Conservation (phyloP, 805 yeast genomes). For the Lipomyces sp. region DNA sequence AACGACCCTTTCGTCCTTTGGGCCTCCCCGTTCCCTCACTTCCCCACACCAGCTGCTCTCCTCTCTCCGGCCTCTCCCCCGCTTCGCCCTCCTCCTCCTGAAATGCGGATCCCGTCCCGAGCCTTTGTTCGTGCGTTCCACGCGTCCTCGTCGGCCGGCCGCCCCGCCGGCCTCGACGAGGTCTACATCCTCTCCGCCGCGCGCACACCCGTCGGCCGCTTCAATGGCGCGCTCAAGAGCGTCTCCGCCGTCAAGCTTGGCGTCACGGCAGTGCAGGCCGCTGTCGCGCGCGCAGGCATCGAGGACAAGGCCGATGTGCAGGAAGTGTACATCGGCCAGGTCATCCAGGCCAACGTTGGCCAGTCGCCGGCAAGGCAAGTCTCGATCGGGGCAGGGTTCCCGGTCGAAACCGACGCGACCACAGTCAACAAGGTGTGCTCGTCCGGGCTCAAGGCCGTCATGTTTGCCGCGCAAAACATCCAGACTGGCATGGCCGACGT, state of each 20-base stretch:
- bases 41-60: too few species aligned
- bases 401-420: slow-evolving; percentile 76
- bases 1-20: too few species aligned
- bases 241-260: slow-evolving; percentile 78
- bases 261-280: slow-evolving; percentile 80
- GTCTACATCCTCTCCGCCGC: slow-evolving; percentile 86
- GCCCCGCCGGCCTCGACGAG: slow-evolving; percentile 13
- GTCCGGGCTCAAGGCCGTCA: slow-evolving; percentile 88
- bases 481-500: slow-evolving; percentile 86
- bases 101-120: too few species aligned
- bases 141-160: too few species aligned
- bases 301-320: slow-evolving; percentile 52
- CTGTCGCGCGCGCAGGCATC: slow-evolving; percentile 69
- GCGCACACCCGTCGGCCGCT: slow-evolving; percentile 87
- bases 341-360: slow-evolving; percentile 87
- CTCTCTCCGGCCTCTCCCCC: too few species aligned
- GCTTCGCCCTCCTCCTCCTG: too few species aligned
- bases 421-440: slow-evolving; percentile 97
- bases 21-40: too few species aligned
- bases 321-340: slow-evolving; percentile 91
- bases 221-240: slow-evolving; percentile 76
- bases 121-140: too few species aligned
- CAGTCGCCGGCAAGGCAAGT: slow-evolving; percentile 99
- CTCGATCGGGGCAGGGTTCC: slow-evolving; percentile 83
- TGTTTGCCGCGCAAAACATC: slow-evolving; percentile 86